Evolutionary conservation across 2,329 filamentous ascomycete species (phyloP).

Genomic region (Neurospora sp.): DNA sequence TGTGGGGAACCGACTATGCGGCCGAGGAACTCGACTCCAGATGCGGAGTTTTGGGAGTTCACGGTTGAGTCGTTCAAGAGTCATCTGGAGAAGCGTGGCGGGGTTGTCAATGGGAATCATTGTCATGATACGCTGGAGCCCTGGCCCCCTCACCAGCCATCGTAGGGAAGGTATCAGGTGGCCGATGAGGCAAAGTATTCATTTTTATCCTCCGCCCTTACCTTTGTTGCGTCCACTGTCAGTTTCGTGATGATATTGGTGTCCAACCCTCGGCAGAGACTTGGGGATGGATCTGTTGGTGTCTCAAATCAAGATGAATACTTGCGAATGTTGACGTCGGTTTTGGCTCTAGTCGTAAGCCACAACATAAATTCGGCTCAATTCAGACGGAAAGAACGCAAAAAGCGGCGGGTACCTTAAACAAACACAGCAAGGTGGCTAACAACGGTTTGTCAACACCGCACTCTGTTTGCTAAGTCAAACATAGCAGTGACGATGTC

Average conservation of each 20-base stretch:
- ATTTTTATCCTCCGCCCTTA: background rate
- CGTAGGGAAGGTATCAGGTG: too few species aligned
- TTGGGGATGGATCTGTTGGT: background rate
- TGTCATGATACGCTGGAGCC: background rate
- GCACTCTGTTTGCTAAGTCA: background rate
- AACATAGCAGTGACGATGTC: background rate
- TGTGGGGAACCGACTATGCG: background rate
- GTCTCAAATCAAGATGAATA: background rate
- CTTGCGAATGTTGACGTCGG: background rate
- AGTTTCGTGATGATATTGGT: background rate
- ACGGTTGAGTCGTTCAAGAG: background rate
- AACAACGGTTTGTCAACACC: background rate
- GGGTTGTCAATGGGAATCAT: background rate
- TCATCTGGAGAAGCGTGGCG: background rate
- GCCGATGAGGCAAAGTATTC: too few species aligned
- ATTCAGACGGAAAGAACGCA: background rate
- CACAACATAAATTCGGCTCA: background rate
- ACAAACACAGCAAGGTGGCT: background rate
- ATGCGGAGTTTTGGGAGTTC: background rate
- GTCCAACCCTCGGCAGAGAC: background rate
- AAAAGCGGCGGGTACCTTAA: background rate
- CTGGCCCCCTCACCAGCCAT: background rate
- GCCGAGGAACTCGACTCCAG: too few species aligned
- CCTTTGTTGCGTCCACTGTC: background rate
- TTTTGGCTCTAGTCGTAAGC: background rate